Evolutionary conservation across 179 eudicot species (phyloP), one percentile per base, ranked within the genome.

Genomic region (Vitellaria paradoxa): DNA sequence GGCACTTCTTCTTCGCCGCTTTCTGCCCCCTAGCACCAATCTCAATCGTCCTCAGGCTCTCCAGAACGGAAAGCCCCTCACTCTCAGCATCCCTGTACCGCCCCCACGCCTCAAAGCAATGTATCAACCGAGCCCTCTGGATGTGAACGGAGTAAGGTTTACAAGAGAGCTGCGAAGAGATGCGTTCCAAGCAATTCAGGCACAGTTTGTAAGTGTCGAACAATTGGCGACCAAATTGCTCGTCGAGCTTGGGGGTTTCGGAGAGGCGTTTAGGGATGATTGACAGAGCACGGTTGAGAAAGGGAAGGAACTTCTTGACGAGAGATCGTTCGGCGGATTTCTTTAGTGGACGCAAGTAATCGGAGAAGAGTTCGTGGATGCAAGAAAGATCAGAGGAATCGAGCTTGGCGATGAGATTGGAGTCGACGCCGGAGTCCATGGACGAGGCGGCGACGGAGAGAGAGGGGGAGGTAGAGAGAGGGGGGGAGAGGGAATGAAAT

Each of bases 231-330:
- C 73, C 79, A 10, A 30, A 78, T 49, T 77, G 47, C 0, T 65
- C 56, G 64, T 78, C 18, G 79, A 85, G 30, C 65, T 79, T 1
- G 82, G 84, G 78, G 77, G 83, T 67, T 79, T 83, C 7, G 84
- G 83, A 82, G 62, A 93, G 94, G 75, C 86, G 87, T 76, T 87
- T 89, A 37, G 93, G 97, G 78, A 93, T 37, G 37, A 89, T 63
- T 21, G 89, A 81, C 9, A 91, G 83, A 7, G 86, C 77, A 6
- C 73, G 77, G 72, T 76, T 87, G 61, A 93, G 76, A 79, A 90
- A 88, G 0, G 92, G 84, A 0, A 89, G 45, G 62, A 72, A 90
- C 0, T 81, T 81, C 70, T 90, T 93, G 42, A 90, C 89, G 12
- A 93, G 88, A 14, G 89, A 40, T 2, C 98, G 81, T 62, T 80